Evolutionary conservation across 441 rosid species (phyloP), one percentile per base, ranked within the genome.

Genomic region (Hura crepitans): DNA sequence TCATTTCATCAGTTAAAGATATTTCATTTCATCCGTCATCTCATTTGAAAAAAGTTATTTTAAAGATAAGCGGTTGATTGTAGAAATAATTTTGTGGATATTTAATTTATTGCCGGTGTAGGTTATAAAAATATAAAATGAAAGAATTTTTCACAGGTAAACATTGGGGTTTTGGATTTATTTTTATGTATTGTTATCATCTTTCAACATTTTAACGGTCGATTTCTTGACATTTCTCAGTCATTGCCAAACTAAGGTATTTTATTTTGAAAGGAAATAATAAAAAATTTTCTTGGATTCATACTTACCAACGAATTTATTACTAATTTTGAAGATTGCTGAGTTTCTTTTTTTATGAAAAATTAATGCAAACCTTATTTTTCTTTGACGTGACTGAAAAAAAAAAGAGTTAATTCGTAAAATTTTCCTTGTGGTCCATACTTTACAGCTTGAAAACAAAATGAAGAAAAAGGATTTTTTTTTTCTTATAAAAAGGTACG

Each of bases 151-250:
- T 35, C 6, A 35, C 6, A 4, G 3, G 39, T 3, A 35, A 0
- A 35, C 7, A 35, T 35, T 35, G 2, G 37, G 37, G 37, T 33
- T 15, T 39, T 13, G 61, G 61, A 7, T 13, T 12, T 23, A 15
- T 10, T 28, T 39, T 13, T 54, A 20, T 22, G 2, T 43, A 53
- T 51, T 35, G 25, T 60, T 50, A 46, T 35, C 7, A 23, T 11
- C 50, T 50, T 61, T 14, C 68, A 53, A 23, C 66, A n/a, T 42
- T 71, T 54, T 71, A 43, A 63, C 42, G 5, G 69, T 71, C 63
- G 53, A 43, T 60, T 71, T 37, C 22, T 14, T 49, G 67, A 50
- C 18, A 62, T 63, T 63, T 71, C 54, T 71, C 56, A 63, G 63
- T 64, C 62, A 45, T 63, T 43, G 49, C 46, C 33, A 25, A 37